A percentile compares a stretch with the other conserved stretches of the same genome.
phyloP scores from a whole-genome alignment of 805 yeast genomes.

The Wickerhamomyces ciferrii region DNA sequence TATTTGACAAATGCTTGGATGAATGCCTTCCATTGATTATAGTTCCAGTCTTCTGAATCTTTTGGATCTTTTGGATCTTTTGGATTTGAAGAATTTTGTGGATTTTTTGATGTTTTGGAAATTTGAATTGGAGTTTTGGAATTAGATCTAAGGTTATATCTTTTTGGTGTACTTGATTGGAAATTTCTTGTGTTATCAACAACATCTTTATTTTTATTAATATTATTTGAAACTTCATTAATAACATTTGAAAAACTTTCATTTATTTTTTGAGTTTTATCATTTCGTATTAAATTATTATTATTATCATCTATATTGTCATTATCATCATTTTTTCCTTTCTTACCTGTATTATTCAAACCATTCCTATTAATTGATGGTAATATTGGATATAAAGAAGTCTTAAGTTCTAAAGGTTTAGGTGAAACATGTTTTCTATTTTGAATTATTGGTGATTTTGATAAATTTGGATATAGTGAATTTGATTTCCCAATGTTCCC shows the following conservation, averaged over 20 bases:
- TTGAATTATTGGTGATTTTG: not conserved
- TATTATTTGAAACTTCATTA: not conserved
- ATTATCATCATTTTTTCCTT: too few relatives aligned
- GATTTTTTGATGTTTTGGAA: not conserved
- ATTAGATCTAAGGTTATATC: too few relatives aligned
- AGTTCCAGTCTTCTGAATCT: constrained; percentile 6
- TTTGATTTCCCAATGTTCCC: too few relatives aligned
- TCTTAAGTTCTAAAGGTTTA: not conserved
- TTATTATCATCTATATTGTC: too few relatives aligned
- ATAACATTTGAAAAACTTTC: not conserved
- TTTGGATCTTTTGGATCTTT: not conserved
- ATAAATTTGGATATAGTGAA: not conserved
- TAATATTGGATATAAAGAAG: not conserved
- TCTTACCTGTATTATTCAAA: too few relatives aligned
- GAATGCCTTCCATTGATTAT: constrained; percentile 16
- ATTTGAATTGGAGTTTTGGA: not conserved
- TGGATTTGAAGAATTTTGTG: not conserved
- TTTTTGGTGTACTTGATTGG: not conserved
- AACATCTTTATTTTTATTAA: not conserved
- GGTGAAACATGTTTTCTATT: not conserved
- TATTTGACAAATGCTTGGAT: constrained; percentile 7
- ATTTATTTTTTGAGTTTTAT: not conserved
- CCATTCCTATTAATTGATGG: not conserved
- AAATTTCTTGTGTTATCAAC: too few relatives aligned
- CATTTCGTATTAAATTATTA: too few relatives aligned